These are phyloP conservation scores for Paramecium primaurelia DNA, from an alignment of 73 alveolate species.

Conservation along the genomic window DNA sequence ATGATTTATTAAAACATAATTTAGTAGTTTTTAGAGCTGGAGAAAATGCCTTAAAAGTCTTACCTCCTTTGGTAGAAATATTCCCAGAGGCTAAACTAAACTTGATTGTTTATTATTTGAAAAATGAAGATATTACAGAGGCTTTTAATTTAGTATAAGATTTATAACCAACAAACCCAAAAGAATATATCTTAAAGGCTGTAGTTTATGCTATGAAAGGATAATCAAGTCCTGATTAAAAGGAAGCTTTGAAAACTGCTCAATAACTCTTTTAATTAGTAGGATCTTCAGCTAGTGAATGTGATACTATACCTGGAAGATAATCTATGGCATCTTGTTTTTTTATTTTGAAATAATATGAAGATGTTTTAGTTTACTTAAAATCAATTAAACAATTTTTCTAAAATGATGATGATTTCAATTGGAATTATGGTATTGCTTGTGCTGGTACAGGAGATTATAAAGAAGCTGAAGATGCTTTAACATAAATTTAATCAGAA, in stretches of 20 bases:
- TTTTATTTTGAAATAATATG: slow-evolving; percentile 82
- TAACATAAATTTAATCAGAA: slow-evolving; percentile 76
- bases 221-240: slow-evolving; percentile 79
- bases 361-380: slow-evolving; percentile 88
- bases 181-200: slow-evolving; percentile 96
- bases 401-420: slow-evolving; percentile 97
- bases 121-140: slow-evolving; percentile 89
- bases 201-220: slow-evolving; percentile 98
- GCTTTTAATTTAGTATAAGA: slow-evolving; percentile 96
- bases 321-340: slow-evolving; percentile 99
- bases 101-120: slow-evolving; percentile 91
- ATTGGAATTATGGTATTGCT: slow-evolving; percentile 97
- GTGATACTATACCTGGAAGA: slow-evolving; percentile 99
- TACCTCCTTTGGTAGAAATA: slow-evolving; percentile 95
- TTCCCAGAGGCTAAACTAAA: slow-evolving; percentile 98
- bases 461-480: slow-evolving; percentile 91
- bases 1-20: slow-evolving; percentile 96
- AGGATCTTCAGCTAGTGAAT: slow-evolving; percentile 98
- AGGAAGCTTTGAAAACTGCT: slow-evolving; percentile 93
- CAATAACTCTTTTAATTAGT: slow-evolving; percentile 92
- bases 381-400: slow-evolving; percentile 86
- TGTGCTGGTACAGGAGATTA: slow-evolving; percentile 92
- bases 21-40: slow-evolving; percentile 97
- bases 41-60: slow-evolving; percentile 93
- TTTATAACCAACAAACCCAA: slow-evolving; percentile 95